Conservation (phyloP, 2,329 filamentous ascomycete species). For the Aureobasidium sp. region DNA sequence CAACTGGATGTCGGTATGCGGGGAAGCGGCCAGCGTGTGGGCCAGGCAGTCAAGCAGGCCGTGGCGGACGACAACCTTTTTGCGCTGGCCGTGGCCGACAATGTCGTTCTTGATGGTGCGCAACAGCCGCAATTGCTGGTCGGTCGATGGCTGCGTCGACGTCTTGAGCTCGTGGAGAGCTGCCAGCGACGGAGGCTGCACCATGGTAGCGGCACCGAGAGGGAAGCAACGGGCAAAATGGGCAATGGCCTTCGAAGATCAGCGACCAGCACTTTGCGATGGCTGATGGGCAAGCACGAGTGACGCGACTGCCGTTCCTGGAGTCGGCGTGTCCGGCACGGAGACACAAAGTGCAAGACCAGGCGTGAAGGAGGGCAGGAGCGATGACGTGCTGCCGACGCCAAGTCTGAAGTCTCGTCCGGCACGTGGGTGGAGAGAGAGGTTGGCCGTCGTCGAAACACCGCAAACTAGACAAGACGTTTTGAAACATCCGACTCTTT, state of each 20-base stretch:
- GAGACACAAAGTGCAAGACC: too few relatives aligned
- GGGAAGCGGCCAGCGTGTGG: constrained; percentile 38
- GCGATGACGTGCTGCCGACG: background rate
- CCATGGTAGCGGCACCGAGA: constrained; percentile 8
- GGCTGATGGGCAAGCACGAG: background rate
- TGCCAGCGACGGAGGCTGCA: constrained; percentile 14
- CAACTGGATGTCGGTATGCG: constrained; percentile 58
- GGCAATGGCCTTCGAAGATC: background rate
- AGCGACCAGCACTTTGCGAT: background rate
- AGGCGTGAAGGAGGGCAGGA: too few relatives aligned
- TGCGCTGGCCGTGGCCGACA: constrained; percentile 78
- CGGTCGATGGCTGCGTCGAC: constrained; percentile 14
- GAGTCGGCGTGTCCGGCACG: background rate
- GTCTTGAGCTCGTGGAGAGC: constrained; percentile 16
- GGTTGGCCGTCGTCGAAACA: background rate
- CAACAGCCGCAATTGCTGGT: constrained; percentile 47
- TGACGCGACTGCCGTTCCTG: background rate
- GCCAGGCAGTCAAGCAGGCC: constrained; percentile 59
- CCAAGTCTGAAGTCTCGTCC: background rate
- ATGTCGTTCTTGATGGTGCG: constrained; percentile 78
- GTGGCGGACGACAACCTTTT: constrained; percentile 64
- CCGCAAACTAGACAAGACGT: background rate
- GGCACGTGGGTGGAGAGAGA: background rate
- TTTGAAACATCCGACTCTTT: background rate
- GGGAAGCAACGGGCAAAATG: background rate